A percentile compares a stretch with the other conserved stretches of the same genome.
phyloP scores from a whole-genome alignment of 352 stramenopile genomes.

The Pythium chondricola region DNA sequence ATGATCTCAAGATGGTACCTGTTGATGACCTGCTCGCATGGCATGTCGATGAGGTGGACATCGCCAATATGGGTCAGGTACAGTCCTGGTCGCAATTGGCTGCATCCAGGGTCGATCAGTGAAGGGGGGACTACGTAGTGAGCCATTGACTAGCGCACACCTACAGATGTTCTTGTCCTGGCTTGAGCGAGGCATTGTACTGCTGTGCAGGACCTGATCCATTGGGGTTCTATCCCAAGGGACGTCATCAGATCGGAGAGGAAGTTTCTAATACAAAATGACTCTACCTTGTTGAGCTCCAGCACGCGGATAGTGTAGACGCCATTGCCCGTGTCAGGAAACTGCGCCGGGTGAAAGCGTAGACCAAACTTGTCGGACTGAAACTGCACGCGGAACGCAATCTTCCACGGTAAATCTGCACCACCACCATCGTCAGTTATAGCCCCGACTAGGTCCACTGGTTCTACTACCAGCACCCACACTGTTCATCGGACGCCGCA shows the following conservation, averaged over 20 bases:
- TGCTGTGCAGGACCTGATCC: conserved; percentile 52
- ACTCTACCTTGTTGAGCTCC: conserved; percentile 54
- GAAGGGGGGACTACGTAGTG: background rate
- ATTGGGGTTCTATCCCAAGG: conserved; percentile 24
- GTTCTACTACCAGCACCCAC: too few species aligned
- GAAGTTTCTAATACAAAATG: background rate
- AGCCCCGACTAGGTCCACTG: background rate
- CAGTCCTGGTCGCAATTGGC: conserved; percentile 52
- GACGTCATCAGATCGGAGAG: background rate
- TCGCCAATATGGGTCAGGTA: conserved; percentile 83
- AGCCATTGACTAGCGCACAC: background rate
- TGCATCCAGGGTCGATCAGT: background rate
- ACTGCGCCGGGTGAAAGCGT: conserved; percentile 72
- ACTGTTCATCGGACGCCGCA: conserved; percentile 6
- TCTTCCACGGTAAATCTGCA: conserved; percentile 71
- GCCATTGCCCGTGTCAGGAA: conserved; percentile 78
- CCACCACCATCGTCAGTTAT: background rate
- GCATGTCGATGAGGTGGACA: conserved; percentile 45
- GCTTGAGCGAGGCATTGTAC: conserved; percentile 61
- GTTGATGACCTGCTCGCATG: conserved; percentile 63
- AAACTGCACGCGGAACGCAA: conserved; percentile 81
- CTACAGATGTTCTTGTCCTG: conserved; percentile 56
- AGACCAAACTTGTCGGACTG: conserved; percentile 71
- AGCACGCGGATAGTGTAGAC: conserved; percentile 76
- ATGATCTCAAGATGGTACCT: too few species aligned